A percentile compares a stretch with the other conserved stretches of the same genome.
Evolutionary conservation across 2,329 filamentous ascomycete genomes (phyloP).

Genomic region (Colletotrichum sp.): DNA sequence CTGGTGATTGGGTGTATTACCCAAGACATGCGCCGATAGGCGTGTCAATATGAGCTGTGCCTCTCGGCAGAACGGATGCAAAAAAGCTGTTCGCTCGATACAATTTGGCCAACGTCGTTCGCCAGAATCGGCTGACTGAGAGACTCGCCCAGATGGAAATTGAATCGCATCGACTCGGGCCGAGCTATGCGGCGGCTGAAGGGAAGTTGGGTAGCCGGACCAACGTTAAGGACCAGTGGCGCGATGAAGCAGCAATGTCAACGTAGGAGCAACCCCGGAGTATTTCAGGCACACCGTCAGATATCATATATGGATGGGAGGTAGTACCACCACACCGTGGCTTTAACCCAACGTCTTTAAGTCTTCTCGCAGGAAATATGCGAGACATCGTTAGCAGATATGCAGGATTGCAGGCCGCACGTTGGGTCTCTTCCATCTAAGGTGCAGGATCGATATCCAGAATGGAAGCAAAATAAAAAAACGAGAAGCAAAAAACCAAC

Average conservation of each 20-base stretch:
- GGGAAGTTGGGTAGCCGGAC: not conserved
- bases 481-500: not conserved
- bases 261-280: not conserved
- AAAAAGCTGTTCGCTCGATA: not conserved
- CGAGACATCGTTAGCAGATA: not conserved
- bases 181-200: not conserved
- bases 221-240: not conserved
- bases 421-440: not conserved
- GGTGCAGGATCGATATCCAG: not conserved
- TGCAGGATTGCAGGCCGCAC: not conserved
- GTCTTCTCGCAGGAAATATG: not conserved
- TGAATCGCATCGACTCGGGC: not conserved
- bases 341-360: not conserved
- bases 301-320: not conserved
- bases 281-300: not conserved
- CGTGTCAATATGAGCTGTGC: not conserved
- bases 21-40: not conserved
- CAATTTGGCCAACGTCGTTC: not conserved
- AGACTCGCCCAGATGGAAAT: not conserved
- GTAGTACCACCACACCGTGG: not conserved
- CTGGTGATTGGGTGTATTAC: not conserved
- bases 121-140: not conserved
- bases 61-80: not conserved
- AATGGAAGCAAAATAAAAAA: not conserved
- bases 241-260: not conserved